These are phyloP conservation scores for Mycocentrospora acerina DNA, from an alignment of 2,329 filamentous ascomycete genomes.

Conservation along the genomic window DNA sequence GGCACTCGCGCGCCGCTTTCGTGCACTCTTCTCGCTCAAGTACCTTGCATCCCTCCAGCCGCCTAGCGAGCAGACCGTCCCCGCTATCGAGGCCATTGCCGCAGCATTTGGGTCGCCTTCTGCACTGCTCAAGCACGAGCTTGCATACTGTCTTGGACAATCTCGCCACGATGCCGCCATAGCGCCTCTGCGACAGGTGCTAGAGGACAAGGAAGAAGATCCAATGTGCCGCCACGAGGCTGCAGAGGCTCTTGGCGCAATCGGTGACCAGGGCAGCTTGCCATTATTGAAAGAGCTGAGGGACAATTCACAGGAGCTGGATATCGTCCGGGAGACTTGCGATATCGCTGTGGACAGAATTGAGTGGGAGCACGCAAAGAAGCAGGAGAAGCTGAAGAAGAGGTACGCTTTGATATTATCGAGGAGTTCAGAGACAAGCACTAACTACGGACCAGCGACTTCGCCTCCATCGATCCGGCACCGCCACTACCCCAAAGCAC, in stretches of 20 bases:
- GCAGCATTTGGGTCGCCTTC: conserved; percentile 83
- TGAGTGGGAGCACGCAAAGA: conserved; percentile 79
- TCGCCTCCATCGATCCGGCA: conserved; percentile 92
- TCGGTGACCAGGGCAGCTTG: conserved; percentile 74
- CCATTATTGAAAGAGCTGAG: conserved; percentile 71
- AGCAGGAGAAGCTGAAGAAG: conserved; percentile 71
- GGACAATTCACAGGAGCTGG: conserved; percentile 73
- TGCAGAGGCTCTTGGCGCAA: conserved; percentile 87
- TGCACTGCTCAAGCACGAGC: conserved; percentile 90
- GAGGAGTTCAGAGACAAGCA: neutral
- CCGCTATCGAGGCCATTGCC: conserved; percentile 78
- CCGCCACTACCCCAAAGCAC: conserved; percentile 77
- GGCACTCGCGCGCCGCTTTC: conserved; percentile 85
- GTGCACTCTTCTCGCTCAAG: conserved; percentile 96
- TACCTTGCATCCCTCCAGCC: conserved; percentile 74
- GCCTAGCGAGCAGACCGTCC: conserved; percentile 58
- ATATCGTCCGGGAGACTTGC: conserved; percentile 90
- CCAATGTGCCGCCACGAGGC: conserved; percentile 96
- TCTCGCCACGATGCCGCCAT: conserved; percentile 76
- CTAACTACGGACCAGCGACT: conserved; percentile 65
- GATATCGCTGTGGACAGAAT: conserved; percentile 95
- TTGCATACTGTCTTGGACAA: conserved; percentile 96
- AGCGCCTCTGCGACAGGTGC: conserved; percentile 69
- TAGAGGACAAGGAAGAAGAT: conserved; percentile 81
- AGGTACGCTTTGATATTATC: conserved; percentile 58